These are phyloP conservation scores for Zymoseptoria ardabiliae DNA, from an alignment of 2,329 filamentous ascomycete genomes.

Conservation along the genomic window DNA sequence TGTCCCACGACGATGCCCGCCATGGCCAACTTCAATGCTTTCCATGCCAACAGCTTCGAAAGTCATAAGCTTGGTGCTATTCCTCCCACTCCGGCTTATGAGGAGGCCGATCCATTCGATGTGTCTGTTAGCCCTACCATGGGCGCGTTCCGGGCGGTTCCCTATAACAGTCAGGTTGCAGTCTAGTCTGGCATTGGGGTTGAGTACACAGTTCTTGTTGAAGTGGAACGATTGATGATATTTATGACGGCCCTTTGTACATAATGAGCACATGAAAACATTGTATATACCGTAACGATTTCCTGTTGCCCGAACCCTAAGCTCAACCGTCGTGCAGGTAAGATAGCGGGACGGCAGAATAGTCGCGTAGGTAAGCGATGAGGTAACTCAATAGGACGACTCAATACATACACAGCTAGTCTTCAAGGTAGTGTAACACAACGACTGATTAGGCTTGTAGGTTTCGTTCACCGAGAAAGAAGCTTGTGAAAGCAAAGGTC, in stretches of 20 bases:
- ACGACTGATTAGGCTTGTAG: not conserved
- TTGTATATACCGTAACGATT: not conserved
- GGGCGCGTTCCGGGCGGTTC: not conserved
- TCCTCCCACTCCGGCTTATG: conserved; percentile 34
- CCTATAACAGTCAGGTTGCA: not conserved
- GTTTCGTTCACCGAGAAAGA: not conserved
- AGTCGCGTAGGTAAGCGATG: not conserved
- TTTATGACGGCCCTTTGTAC: not conserved
- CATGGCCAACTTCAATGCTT: conserved; percentile 15
- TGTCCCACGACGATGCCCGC: conserved; percentile 35
- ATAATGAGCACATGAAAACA: not conserved
- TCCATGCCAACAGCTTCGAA: conserved; percentile 20
- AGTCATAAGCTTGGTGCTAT: conserved; percentile 33
- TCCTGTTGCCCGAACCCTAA: not conserved
- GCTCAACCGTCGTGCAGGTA: not conserved
- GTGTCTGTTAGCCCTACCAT: conserved; percentile 14
- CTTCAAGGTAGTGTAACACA: not conserved
- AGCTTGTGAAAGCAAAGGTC: not conserved
- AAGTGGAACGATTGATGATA: not conserved
- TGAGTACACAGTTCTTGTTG: not conserved
- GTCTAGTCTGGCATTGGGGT: not conserved
- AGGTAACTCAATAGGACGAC: not conserved
- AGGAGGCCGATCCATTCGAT: conserved; percentile 34
- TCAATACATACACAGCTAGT: not conserved
- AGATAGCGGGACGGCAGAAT: not conserved